Evolutionary conservation across 2,329 filamentous ascomycete species (phyloP), one percentile per base, ranked within the genome.

Genomic region (Penicillium corylophilum): DNA sequence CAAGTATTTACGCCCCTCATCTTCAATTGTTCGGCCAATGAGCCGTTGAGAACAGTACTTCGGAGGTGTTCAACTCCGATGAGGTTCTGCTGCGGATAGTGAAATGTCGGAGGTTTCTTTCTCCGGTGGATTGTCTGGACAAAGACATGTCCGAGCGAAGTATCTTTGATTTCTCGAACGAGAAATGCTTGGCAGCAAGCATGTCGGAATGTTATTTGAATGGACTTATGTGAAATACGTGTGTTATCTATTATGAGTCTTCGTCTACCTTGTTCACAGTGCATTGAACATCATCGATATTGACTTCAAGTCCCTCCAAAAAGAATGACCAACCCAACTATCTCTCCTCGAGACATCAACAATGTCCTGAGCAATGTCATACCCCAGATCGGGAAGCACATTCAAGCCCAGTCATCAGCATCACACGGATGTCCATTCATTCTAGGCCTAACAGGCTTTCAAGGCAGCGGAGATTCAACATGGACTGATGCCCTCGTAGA

Each of bases 401-500:
- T 42, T 13, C 5, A 49, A 22, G 22, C 31, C 1, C 38, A 48
- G 15, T 5, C 13, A 2, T 40, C 35, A 33, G 20, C 20, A 9
- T 22, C 12, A 10, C 26, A 6, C 20, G 48, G 46, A 10, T 16
- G 16, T 5, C 57, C 53, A 3, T 58, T 58, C 28, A 18, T 60
- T 4, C 45, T 56, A 1, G 53, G 48, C 1, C 33, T 58, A n/a
- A 58, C 55, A 29, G 55, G 57, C 15, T 51, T 60, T 22, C 53
- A 60, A 41, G 55, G 57, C 12, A 58, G 57, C 31, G 53, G 55
- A 5, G 58, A 60, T 26, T 58, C 57, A 7, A 60, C 53, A 16
- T 58, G 55, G 53, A 60, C 57, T 15, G 50, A 56, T 8, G 51
- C 49, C 4, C 44, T 58, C 2, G 55, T 54, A 10, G 22, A 50